These are phyloP conservation scores for Ceratocystis alfenasii DNA, from an alignment of 2,329 filamentous ascomycete genomes.

Conservation along the genomic window DNA sequence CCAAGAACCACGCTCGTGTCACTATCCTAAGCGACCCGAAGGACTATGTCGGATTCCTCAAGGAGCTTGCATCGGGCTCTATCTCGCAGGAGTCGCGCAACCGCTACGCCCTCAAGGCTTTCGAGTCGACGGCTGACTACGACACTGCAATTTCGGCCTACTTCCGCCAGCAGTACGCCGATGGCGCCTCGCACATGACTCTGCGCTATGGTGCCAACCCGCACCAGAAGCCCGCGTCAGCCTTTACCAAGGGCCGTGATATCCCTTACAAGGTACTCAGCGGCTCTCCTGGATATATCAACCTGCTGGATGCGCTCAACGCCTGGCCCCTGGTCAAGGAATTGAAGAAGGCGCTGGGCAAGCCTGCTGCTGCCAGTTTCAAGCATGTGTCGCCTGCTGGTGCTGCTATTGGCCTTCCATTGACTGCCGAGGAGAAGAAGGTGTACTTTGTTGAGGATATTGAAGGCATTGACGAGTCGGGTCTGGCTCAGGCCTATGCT, in stretches of 20 bases:
- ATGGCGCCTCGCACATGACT: constrained; percentile 68
- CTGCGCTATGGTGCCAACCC: constrained; percentile 95
- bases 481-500: constrained; percentile 86
- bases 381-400: constrained; percentile 98
- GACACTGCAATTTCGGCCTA: constrained; percentile 89
- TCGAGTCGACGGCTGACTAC: constrained; percentile 96
- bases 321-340: constrained; percentile 96
- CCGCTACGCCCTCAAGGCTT: constrained; percentile 88
- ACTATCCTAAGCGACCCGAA: constrained; percentile 89
- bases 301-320: constrained; percentile 90
- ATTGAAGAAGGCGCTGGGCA: constrained; percentile 74
- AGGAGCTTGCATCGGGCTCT: constrained; percentile 76
- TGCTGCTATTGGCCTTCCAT: constrained; percentile 80
- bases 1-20: constrained; percentile 94
- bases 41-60: constrained; percentile 89
- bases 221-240: constrained; percentile 91
- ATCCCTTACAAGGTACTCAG: constrained; percentile 91
- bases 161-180: constrained; percentile 91
- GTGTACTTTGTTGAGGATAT: constrained; percentile 99
- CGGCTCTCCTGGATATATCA: constrained; percentile 91
- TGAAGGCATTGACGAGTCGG: constrained; percentile 70
- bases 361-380: constrained; percentile 90
- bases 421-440: constrained; percentile 80
- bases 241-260: constrained; percentile 58
- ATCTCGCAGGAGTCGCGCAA: constrained; percentile 77